These are phyloP conservation scores for Aureobasidium musti DNA, from an alignment of 2,329 filamentous ascomycete species.

Conservation along the genomic window DNA sequence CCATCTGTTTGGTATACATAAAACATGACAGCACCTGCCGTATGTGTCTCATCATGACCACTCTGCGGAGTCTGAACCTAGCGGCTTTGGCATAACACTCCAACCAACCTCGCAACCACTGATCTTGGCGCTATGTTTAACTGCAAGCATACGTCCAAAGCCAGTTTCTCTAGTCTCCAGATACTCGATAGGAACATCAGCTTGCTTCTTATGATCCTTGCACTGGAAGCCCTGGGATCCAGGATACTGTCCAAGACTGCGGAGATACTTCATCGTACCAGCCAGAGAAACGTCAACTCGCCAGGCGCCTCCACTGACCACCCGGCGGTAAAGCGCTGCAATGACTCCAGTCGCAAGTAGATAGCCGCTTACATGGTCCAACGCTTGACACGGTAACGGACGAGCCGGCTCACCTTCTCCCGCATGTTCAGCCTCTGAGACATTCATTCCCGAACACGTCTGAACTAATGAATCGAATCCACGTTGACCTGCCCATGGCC, in stretches of 20 bases:
- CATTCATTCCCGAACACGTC: not conserved
- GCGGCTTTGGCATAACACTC: not conserved
- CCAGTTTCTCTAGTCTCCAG: not conserved
- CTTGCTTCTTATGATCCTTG: not conserved
- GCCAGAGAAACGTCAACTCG: conserved; percentile 3
- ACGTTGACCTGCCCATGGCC: not conserved
- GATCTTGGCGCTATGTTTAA: not conserved
- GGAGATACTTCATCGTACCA: conserved; percentile 4
- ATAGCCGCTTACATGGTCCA: not conserved
- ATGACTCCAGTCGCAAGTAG: not conserved
- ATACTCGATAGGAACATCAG: not conserved
- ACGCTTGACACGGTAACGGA: not conserved
- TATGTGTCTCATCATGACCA: not conserved
- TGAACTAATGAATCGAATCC: conserved; percentile 5
- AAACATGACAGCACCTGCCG: too few species aligned
- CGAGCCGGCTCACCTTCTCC: not conserved
- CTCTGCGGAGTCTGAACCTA: not conserved
- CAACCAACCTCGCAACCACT: not conserved
- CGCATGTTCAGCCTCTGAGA: not conserved
- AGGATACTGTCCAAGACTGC: conserved; percentile 4
- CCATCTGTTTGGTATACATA: too few species aligned
- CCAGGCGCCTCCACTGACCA: not conserved
- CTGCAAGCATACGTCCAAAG: not conserved
- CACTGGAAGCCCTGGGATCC: not conserved
- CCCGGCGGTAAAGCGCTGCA: not conserved